Evolutionary conservation across 164 flowering plant species (phyloP).

Genomic region (Tinospora cordifolia): DNA sequence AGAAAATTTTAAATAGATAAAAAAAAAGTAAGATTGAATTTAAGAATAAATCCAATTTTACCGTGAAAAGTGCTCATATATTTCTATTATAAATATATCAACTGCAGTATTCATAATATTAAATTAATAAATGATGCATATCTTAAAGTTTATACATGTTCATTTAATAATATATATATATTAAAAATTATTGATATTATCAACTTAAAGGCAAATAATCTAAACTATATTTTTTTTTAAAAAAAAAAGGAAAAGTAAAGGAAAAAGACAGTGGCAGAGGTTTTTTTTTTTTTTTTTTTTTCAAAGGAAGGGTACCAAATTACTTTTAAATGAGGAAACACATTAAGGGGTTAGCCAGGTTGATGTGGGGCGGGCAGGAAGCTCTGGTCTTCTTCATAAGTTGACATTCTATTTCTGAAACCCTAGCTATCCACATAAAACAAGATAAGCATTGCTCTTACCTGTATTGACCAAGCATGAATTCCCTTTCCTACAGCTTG

Average conservation of each 20-base stretch:
- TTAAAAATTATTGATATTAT: background rate
- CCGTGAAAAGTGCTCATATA: too few species aligned
- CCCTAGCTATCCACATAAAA: background rate
- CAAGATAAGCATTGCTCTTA: constrained; percentile 1
- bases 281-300: too few species aligned
- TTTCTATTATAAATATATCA: too few species aligned
- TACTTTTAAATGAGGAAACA: background rate
- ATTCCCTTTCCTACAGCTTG: background rate
- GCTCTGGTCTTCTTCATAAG: background rate
- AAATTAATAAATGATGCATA: too few species aligned
- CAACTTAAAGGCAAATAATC: background rate
- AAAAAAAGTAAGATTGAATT: too few species aligned
- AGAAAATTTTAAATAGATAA: too few species aligned
- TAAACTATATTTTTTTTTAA: background rate
- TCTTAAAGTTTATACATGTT: too few species aligned
- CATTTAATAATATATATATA: background rate
- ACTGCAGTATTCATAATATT: too few species aligned
- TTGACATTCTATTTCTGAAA: background rate
- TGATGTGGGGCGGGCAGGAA: background rate
- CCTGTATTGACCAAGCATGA: constrained; percentile 2
- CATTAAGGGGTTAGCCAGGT: background rate
- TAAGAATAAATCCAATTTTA: too few species aligned
- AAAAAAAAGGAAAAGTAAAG: background rate
- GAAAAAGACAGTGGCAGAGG: background rate
- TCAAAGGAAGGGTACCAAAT: background rate